phyloP scores from a whole-genome alignment of 169 alveolate species.

The Babesia ovis region DNA sequence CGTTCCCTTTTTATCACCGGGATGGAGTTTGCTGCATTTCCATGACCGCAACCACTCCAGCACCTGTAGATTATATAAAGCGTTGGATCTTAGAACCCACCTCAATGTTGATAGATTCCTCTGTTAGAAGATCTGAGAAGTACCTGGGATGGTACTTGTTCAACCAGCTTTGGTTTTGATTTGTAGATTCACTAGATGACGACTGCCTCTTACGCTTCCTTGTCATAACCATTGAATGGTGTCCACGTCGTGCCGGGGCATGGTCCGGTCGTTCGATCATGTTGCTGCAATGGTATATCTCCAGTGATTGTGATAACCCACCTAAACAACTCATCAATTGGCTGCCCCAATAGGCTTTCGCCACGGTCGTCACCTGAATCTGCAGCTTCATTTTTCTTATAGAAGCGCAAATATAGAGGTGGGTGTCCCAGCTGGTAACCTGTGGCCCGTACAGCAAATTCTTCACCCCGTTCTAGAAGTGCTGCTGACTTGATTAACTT shows the following conservation, averaged over 20 bases:
- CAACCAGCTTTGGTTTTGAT: slow-evolving; percentile 53
- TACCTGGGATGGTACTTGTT: slow-evolving; percentile 71
- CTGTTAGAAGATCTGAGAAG: slow-evolving; percentile 75
- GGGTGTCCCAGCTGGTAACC: slow-evolving; percentile 37
- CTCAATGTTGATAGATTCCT: slow-evolving; percentile 72
- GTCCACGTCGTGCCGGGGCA: neutral
- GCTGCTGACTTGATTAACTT: slow-evolving; percentile 50
- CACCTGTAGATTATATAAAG: neutral
- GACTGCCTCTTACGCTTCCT: slow-evolving; percentile 27
- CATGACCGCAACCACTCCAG: slow-evolving; percentile 62
- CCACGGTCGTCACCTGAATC: neutral
- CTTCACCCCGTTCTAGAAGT: slow-evolving; percentile 41
- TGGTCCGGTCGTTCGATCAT: slow-evolving; percentile 21
- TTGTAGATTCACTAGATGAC: neutral
- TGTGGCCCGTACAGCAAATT: slow-evolving; percentile 50
- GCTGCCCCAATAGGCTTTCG: slow-evolving; percentile 22
- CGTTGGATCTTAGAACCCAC: slow-evolving; percentile 4
- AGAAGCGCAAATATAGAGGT: slow-evolving; percentile 55
- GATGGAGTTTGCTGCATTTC: slow-evolving; percentile 40
- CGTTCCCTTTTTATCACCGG: neutral
- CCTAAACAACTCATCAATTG: slow-evolving; percentile 59
- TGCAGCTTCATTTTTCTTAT: neutral
- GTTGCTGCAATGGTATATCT: slow-evolving; percentile 32
- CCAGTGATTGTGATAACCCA: neutral
- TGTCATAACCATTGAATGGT: neutral